A percentile compares a stretch with the other conserved stretches of the same genome.
phyloP scores from a whole-genome alignment of 108 stramenopile genomes.

The Ochromonas danica region DNA sequence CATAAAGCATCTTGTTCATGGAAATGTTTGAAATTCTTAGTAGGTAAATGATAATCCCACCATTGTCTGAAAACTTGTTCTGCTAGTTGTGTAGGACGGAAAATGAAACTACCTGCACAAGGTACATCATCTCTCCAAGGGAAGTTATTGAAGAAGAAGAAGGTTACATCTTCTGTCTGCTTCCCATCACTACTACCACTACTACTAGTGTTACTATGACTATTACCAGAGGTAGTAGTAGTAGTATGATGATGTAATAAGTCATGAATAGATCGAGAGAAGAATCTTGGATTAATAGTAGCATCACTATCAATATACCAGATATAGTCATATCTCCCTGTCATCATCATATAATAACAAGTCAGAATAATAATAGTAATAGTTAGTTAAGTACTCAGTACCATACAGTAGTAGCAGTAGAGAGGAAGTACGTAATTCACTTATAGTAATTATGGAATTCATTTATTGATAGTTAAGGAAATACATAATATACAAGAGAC shows the following conservation, averaged over 20 bases:
- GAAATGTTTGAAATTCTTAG: constrained; percentile 26
- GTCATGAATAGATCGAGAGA: background rate
- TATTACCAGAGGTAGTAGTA: no score
- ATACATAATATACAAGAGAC: no score
- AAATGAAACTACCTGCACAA: background rate
- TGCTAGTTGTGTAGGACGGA: background rate
- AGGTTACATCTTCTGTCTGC: background rate
- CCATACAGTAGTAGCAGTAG: no score
- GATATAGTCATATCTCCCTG: constrained; percentile 12
- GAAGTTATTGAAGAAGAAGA: constrained; percentile 9
- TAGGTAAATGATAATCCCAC: constrained; percentile 11
- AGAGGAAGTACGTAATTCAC: no score
- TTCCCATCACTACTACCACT: background rate
- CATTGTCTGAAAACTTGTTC: background rate
- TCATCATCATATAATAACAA: no score
- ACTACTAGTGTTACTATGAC: no score
- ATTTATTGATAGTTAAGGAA: no score
- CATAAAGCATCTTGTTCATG: constrained; percentile 22
- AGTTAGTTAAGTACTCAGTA: no score
- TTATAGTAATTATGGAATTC: no score
- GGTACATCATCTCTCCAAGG: constrained; percentile 18
- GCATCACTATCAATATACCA: background rate
- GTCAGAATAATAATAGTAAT: no score
- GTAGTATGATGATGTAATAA: no score
- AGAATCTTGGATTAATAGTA: background rate